A percentile compares a stretch with the other conserved stretches of the same genome.
phyloP scores from a whole-genome alignment of 768 basidiomycete species.

The Psilocybe subaeruginosa region DNA sequence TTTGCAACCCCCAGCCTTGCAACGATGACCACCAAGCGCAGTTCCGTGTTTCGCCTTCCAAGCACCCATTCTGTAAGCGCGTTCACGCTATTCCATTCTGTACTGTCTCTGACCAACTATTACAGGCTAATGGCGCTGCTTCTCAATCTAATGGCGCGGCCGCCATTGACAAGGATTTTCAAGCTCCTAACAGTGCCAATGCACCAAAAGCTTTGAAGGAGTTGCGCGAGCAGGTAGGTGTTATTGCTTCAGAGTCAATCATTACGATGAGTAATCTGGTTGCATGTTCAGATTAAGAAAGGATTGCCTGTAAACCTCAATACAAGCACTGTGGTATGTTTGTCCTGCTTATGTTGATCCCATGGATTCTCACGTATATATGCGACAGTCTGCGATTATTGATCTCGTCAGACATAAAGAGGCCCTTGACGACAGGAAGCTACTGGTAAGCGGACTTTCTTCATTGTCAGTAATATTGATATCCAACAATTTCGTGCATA shows the following conservation, averaged over 20 bases:
- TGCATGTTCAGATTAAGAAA: conserved; percentile 42
- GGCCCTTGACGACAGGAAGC: conserved; percentile 76
- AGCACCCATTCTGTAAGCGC: conserved; percentile 4
- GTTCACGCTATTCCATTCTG: background rate
- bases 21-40: conserved; percentile 13
- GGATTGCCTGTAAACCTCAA: conserved; percentile 38
- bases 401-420: conserved; percentile 63
- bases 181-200: conserved; percentile 21
- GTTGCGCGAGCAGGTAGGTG: conserved; percentile 43
- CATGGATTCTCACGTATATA: background rate
- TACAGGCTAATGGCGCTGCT: conserved; percentile 8
- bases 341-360: background rate
- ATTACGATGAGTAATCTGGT: background rate
- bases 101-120: background rate
- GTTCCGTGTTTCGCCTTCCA: conserved; percentile 9
- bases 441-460: conserved; percentile 52
- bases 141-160: conserved; percentile 5
- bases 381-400: conserved; percentile 56
- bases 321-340: conserved; percentile 45
- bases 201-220: conserved; percentile 40
- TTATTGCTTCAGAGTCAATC: background rate
- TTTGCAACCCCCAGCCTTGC: background rate
- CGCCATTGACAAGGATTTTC: conserved; percentile 22
- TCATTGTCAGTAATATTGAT: background rate
- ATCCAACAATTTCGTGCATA: conserved; percentile 25